A percentile compares a stretch with the other conserved stretches of the same genome.
These are phyloP conservation scores for Chlamydomonas sp. DNA, from an alignment of 139 green algal genomes.

Conservation along the genomic window DNA sequence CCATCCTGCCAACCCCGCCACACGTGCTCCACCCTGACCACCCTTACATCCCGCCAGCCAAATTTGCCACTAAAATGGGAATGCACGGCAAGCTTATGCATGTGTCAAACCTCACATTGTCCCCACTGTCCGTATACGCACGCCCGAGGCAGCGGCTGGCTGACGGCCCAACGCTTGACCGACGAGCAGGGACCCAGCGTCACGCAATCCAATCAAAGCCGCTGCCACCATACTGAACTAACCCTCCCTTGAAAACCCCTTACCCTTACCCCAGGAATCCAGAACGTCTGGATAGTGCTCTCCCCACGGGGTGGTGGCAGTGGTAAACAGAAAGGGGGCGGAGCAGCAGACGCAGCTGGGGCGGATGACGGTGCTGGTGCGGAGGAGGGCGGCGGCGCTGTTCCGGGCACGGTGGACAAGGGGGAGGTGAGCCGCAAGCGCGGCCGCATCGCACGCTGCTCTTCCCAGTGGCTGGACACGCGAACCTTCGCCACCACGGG, in stretches of 20 bases:
- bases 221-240: too few species aligned
- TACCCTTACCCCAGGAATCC: constrained; percentile 21
- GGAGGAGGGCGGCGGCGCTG: neutral
- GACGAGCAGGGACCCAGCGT: too few species aligned
- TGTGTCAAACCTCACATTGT: neutral
- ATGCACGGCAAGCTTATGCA: too few species aligned
- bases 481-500: constrained; percentile 45
- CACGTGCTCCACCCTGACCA: too few species aligned
- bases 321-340: neutral
- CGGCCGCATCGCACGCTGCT: constrained; percentile 25
- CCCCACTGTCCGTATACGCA: neutral
- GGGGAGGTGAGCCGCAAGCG: constrained; percentile 18
- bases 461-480: constrained; percentile 47
- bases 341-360: neutral
- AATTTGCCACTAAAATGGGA: too few species aligned
- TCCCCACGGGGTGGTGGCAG: constrained; percentile 12
- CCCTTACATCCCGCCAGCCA: too few species aligned
- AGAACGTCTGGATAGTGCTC: constrained; percentile 60
- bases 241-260: neutral
- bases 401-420: neutral
- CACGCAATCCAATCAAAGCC: too few species aligned
- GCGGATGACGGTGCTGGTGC: neutral
- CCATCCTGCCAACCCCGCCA: neutral
- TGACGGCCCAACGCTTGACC: too few species aligned
- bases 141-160: too few species aligned